A percentile compares a stretch with the other conserved stretches of the same genome.
These are phyloP conservation scores for Aureobasidium sp. DNA, from an alignment of 2,329 filamentous ascomycete genomes.

Conservation along the genomic window DNA sequence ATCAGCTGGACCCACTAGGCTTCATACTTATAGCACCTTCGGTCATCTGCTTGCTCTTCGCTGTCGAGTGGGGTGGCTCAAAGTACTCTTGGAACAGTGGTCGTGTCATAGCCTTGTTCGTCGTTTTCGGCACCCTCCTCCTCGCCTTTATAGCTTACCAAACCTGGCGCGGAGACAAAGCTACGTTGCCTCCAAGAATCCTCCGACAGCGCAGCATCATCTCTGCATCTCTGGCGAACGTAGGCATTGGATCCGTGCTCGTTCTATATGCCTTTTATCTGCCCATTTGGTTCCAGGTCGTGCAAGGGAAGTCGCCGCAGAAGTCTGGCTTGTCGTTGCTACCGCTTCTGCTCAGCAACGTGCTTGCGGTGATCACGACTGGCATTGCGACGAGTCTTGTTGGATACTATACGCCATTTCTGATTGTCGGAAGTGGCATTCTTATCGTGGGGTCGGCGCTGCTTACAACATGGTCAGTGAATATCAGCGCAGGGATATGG, in stretches of 20 bases:
- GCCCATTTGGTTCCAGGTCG: constrained; percentile 32
- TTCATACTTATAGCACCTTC: not conserved
- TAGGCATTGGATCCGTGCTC: constrained; percentile 37
- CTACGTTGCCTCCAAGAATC: constrained; percentile 22
- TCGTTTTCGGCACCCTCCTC: constrained; percentile 2
- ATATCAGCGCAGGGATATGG: constrained; percentile 17
- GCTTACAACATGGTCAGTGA: constrained; percentile 23
- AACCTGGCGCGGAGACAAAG: constrained; percentile 17
- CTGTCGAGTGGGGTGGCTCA: constrained; percentile 40
- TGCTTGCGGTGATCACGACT: constrained; percentile 33
- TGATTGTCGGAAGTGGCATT: constrained; percentile 33
- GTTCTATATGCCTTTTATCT: constrained; percentile 37
- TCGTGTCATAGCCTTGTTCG: constrained; percentile 18
- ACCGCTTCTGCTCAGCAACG: constrained; percentile 36
- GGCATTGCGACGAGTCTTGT: constrained; percentile 31
- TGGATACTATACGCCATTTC: constrained; percentile 41
- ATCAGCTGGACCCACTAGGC: constrained; percentile 36
- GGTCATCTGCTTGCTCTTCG: constrained; percentile 36
- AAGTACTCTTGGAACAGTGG: constrained; percentile 29
- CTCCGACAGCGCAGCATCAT: constrained; percentile 28
- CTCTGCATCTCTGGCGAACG: constrained; percentile 18
- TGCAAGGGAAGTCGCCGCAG: constrained; percentile 38
- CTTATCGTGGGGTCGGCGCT: constrained; percentile 38
- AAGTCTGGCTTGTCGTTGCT: constrained; percentile 34
- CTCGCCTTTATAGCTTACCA: constrained; percentile 9